A percentile compares a stretch with the other conserved stretches of the same genome.
Conservation (phyloP, 371 early-diverging fungal species). For the Globomyces sp. region DNA sequence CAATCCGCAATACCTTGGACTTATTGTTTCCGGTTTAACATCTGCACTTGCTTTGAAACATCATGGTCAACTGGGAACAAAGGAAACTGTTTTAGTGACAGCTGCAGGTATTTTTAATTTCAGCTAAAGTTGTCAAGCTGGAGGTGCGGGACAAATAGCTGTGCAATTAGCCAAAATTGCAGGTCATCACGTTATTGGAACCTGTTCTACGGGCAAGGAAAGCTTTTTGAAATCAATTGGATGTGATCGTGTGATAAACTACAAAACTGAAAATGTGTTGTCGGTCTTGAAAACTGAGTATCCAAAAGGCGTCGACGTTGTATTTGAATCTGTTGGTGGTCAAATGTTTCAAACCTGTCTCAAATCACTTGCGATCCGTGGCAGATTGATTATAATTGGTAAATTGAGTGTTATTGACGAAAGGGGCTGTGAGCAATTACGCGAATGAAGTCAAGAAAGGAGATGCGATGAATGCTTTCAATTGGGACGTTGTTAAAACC, state of each 20-base stretch:
- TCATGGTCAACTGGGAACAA: constrained; percentile 24
- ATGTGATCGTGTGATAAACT: constrained; percentile 81
- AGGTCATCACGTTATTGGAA: constrained; percentile 84
- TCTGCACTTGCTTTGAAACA: constrained; percentile 47
- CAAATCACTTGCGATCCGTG: constrained; percentile 46
- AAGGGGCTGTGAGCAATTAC: constrained; percentile 46
- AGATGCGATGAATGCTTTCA: constrained; percentile 22
- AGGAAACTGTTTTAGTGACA: constrained; percentile 34
- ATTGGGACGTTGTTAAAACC: constrained; percentile 42
- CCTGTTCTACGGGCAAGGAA: constrained; percentile 76
- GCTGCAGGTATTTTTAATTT: constrained; percentile 21
- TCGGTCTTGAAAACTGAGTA: constrained; percentile 56
- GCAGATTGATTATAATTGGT: constrained; percentile 63
- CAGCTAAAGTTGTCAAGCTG: constrained; percentile 11
- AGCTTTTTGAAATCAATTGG: constrained; percentile 65
- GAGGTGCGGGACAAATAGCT: constrained; percentile 40
- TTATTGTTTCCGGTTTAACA: constrained; percentile 58
- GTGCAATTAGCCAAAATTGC: constrained; percentile 51
- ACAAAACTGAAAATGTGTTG: constrained; percentile 62
- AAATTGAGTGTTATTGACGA: too few relatives aligned
- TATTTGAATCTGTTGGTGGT: constrained; percentile 65
- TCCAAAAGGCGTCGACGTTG: constrained; percentile 56
- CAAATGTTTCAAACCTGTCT: constrained; percentile 48
- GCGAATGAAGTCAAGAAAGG: constrained; percentile 18
- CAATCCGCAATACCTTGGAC: constrained; percentile 39